Percentiles rank a stretch among this genome's conserved stretches.
phyloP scores from a whole-genome alignment of 164 flowering plant species.

The Aristolochia californica region DNA sequence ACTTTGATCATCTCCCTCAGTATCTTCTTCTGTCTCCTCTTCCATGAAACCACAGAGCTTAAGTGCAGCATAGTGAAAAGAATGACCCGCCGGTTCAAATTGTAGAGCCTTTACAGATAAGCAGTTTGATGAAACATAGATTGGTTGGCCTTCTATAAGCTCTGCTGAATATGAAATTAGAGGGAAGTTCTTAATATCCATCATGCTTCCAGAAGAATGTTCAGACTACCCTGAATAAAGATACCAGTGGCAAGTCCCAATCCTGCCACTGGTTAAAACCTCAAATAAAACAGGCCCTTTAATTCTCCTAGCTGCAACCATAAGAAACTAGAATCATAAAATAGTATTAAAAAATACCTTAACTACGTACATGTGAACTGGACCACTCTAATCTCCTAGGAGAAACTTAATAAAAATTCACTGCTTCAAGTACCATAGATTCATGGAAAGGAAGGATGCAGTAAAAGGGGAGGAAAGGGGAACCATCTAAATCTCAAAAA shows the following conservation, averaged over 20 bases:
- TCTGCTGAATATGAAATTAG: constrained; percentile 64
- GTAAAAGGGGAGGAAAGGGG: too few relatives aligned
- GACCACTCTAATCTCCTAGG: too few relatives aligned
- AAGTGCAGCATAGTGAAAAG: constrained; percentile 71
- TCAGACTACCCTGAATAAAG: neutral
- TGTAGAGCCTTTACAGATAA: constrained; percentile 54
- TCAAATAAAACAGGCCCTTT: too few relatives aligned
- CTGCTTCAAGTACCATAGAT: too few relatives aligned
- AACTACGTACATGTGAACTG: too few relatives aligned
- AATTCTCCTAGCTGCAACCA: too few relatives aligned
- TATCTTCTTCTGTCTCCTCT: constrained; percentile 27
- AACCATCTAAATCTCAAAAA: too few relatives aligned
- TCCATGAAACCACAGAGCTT: constrained; percentile 43
- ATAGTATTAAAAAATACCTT: too few relatives aligned
- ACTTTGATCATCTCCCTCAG: constrained; percentile 16
- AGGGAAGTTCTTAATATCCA: constrained; percentile 15
- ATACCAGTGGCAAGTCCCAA: neutral
- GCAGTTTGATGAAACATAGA: constrained; percentile 63
- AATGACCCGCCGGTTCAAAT: constrained; percentile 80
- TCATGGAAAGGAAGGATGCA: too few relatives aligned
- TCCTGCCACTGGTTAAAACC: too few relatives aligned
- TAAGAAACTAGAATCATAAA: too few relatives aligned
- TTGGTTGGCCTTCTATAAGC: constrained; percentile 59
- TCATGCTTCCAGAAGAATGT: neutral
- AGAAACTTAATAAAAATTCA: too few relatives aligned